Evolutionary conservation across 139 green algal genomes (phyloP), one percentile per base, ranked within the genome.

Genomic region (Chlorella ohadii): DNA sequence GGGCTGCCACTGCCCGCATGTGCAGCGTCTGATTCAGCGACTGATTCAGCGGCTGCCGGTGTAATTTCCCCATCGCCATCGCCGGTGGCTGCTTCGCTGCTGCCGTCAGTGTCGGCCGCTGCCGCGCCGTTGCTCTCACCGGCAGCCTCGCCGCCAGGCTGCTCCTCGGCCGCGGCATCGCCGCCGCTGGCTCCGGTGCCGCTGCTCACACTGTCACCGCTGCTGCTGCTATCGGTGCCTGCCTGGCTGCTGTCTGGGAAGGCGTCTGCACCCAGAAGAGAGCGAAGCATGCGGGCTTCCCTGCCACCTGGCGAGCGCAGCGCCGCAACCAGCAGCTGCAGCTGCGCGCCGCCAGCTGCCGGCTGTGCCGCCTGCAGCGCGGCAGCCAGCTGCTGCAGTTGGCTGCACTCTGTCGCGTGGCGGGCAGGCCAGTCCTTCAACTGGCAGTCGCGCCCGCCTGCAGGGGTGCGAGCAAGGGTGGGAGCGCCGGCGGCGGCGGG

Each of bases 361-460:
- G 67, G 33, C 34, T 51, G 34, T 2, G 51, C 34, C 1, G 70
- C 39, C 28, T 47, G 73, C 51, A 80, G 73, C 33, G 28, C 28
- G 11, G 73, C 73, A 31, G 51, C 55, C 51, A 80, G 73, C 73
- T 59, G 41, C 34, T 66, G 44, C 47, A 80, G 73, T 51, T 80
- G 73, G 17, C 19, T 31, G 73, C 73, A 80, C 51, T 80, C 73
- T 0, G 31, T 33, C 1, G 73, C 33, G 36, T 80, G 73, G 0
- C 31, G 31, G 3, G 44, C 17, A 0, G 20, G 34, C 73, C 73
- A 80, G 33, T 65, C 73, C 31, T 27, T 36, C 16, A 80, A 31
- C 31, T 80, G 73, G 51, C 73, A 80, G 13, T 65, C 73, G 7
- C 47, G 31, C 5, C n/a, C 56, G 73, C 51, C 51, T 59, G 51